phyloP scores from a whole-genome alignment of 2,329 filamentous ascomycete species.

The Neonectria hederae region DNA sequence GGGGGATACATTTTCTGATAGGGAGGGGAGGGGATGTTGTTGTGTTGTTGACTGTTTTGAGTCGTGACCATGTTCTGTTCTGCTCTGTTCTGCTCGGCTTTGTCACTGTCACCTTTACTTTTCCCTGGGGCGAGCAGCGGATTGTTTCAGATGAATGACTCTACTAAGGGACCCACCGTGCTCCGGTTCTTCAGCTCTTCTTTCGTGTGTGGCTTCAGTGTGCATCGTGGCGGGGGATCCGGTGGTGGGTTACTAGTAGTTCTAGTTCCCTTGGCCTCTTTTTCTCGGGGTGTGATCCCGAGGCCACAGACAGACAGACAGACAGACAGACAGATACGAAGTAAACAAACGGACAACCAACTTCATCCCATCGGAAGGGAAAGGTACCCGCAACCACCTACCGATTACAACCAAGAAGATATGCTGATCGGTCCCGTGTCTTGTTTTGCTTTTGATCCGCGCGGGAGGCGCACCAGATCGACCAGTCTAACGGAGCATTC shows the following conservation, averaged over 20 bases:
- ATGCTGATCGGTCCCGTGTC: background rate
- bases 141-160: constrained; percentile 26
- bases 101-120: background rate
- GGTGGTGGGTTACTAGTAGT: background rate
- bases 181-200: constrained; percentile 13
- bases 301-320: background rate
- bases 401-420: background rate
- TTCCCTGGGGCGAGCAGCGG: background rate
- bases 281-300: too few species aligned
- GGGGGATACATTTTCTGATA: background rate
- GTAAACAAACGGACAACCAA: too few species aligned
- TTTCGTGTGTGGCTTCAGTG: too few species aligned
- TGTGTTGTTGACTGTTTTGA: too few species aligned
- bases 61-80: background rate
- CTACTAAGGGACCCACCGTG: constrained; percentile 2
- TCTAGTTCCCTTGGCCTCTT: background rate
- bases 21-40: too few species aligned
- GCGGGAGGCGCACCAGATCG: constrained; percentile 24
- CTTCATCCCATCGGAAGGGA: too few species aligned
- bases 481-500: constrained; percentile 8
- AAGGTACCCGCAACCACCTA: too few species aligned
- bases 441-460: constrained; percentile 12
- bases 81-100: too few species aligned
- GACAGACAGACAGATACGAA: too few species aligned
- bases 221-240: background rate